These are phyloP conservation scores for Acanthochlamys bracteata DNA, from an alignment of 106 monocot genomes.

Conservation along the genomic window DNA sequence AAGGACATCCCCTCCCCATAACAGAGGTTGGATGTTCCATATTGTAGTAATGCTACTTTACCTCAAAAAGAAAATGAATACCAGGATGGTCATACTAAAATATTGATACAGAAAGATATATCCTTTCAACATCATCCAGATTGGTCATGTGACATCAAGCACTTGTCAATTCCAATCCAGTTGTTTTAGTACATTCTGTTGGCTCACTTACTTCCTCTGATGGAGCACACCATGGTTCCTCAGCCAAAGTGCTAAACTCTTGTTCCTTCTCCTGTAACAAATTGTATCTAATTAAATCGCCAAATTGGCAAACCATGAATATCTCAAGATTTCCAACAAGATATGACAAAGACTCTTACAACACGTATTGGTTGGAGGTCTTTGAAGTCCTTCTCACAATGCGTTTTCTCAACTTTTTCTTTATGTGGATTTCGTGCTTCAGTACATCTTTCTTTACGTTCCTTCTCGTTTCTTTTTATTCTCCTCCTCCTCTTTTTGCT, in stretches of 20 bases:
- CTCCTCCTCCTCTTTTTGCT: neutral
- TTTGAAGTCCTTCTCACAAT: conserved; percentile 26
- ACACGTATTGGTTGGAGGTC: conserved; percentile 15
- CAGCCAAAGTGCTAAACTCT: conserved; percentile 9
- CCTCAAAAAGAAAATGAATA: no score
- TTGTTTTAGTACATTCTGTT: conserved; percentile 6
- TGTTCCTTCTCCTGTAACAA: conserved; percentile 21
- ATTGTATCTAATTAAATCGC: neutral
- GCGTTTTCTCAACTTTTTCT: conserved; percentile 21
- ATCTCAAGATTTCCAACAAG: neutral
- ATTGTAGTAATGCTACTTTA: no score
- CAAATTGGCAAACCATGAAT: neutral
- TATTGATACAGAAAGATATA: no score
- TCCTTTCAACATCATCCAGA: conserved; percentile 7
- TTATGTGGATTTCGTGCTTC: conserved; percentile 25
- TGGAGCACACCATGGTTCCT: conserved; percentile 1
- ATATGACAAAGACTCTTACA: conserved; percentile 15
- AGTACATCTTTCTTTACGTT: conserved; percentile 46
- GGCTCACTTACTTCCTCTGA: conserved; percentile 11
- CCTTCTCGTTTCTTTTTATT: conserved; percentile 43
- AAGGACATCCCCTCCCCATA: no score
- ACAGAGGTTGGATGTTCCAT: no score
- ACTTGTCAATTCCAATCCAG: conserved; percentile 4
- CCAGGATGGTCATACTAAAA: no score
- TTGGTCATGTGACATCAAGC: neutral